Evolutionary conservation across 2,329 filamentous ascomycete genomes (phyloP), one percentile per base, ranked within the genome.

Genomic region (Davidsoniella australis): DNA sequence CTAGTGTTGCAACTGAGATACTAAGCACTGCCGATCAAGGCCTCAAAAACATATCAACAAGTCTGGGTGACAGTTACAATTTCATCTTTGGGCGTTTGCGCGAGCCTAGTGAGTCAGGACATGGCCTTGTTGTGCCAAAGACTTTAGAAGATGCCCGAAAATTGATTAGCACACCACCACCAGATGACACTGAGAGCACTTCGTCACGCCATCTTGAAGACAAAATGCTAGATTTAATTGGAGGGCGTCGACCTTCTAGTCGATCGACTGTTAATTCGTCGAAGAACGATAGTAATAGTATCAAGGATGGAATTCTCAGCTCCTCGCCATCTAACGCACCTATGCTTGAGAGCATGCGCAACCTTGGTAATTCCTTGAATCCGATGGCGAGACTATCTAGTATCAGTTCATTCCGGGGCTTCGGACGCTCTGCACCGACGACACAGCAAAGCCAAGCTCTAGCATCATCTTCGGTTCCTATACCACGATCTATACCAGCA

Each of bases 81-180:
- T 94, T 96, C 61, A 68, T 98, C 20, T 78, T 98, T 49, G 89
- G 89, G 14, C 85, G 87, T 56, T 70, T 95, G 17, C 85, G 83
- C 54, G 87, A 94, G 61, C 57, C 59, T 10, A 63, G 64, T 41
- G 29, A n/a, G 10, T 59, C 63, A 7, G 59, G 60, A 24, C 62
- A 65, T 20, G 66, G 72, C 14, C 71, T 78, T 2, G 65, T 77
- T 5, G 72, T 94, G 0, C 91, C 91, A 1, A 89, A 85, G 58
- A 98, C 91, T 1, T 69, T 98, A 0, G 91, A 94, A 57, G 91
- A 98, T 58, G 91, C 89, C 14, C 75, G 87, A 43, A 89, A 87
- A 61, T 74, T 98, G 9, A 83, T 98, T 54, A 84, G 78, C 58
- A 83, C 82, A 1, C 78, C 82, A 36, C 69, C 77, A 12, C 72